Evolutionary conservation across 768 basidiomycete genomes (phyloP), one percentile per base, ranked within the genome.

Genomic region (Phaeotremella fagi): DNA sequence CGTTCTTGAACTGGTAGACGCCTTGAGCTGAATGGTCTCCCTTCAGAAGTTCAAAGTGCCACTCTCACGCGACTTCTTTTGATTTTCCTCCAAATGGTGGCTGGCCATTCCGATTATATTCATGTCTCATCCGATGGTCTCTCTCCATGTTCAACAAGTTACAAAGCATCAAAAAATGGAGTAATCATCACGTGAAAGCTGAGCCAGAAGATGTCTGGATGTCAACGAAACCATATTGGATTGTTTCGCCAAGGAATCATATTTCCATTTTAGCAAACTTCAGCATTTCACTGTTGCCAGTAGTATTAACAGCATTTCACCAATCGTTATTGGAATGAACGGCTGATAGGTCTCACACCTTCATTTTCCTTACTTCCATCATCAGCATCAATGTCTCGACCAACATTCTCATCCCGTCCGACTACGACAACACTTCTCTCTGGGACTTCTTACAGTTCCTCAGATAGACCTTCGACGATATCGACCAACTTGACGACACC

Each of bases 401-500:
- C 65, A 20, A 16, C 56, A 27, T 55, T 48, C 35, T 36, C 51
- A 3, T 48, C 57, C 20, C 42, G 48, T n/a, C 29, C 28, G 4
- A 66, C 67, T 27, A 50, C 58, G 15, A 56, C 65, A 25, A 64
- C 65, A n/a, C 43, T 61, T 22, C 14, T 64, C 31, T 64, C 68
- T 1, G 36, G 48, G 9, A 49, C 52, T 25, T 55, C 63, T 16
- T 60, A 47, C 49, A 47, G 54, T 24, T 61, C 63, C 16, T 52
- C 63, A 27, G 45, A 63, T 31, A 37, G 33, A 48, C 35, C 50
- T 11, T 55, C 45, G n/a, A 42, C 45, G 16, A 42, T 45, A 14
- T 54, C 60, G 7, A 70, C 68, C 15, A 54, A 60, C 7, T 45
- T 70, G 11, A 70, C 68, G 2, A 50, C 58, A 6, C 68, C 68